phyloP scores from a whole-genome alignment of 2,329 filamentous ascomycete species.

The Cordyceps fumosorosea region DNA sequence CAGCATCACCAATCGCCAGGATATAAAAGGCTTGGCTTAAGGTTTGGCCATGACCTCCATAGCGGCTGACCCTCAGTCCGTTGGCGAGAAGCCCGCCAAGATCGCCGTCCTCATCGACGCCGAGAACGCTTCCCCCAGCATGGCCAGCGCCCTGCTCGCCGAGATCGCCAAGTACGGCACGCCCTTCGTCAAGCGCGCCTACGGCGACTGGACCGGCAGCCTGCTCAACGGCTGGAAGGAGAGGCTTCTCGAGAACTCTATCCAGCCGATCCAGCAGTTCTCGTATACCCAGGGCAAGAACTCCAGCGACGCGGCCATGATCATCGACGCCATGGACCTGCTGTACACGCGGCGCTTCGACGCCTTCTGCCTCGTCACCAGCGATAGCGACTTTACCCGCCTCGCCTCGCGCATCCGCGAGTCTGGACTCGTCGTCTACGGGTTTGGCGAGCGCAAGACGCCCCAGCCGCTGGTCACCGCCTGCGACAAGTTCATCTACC shows the following conservation, averaged over 20 bases:
- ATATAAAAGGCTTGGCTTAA: too few species aligned
- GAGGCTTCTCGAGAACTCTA: constrained; percentile 25
- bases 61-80: too few species aligned
- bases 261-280: constrained; percentile 31
- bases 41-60: too few species aligned
- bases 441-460: constrained; percentile 27
- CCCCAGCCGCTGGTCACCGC: constrained; percentile 26
- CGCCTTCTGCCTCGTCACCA: constrained; percentile 29
- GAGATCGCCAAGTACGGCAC: constrained; percentile 30
- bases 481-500: constrained; percentile 28
- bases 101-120: constrained; percentile 29
- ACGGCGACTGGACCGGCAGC: constrained; percentile 28
- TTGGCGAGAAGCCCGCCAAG: constrained; percentile 14
- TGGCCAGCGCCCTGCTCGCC: constrained; percentile 19
- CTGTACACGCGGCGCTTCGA: constrained; percentile 26
- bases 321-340: constrained; percentile 33
- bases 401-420: constrained; percentile 28
- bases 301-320: constrained; percentile 28
- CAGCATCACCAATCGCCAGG: too few species aligned
- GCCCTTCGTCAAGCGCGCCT: constrained; percentile 24
- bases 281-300: constrained; percentile 31
- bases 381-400: constrained; percentile 31
- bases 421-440: constrained; percentile 27
- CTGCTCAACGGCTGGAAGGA: constrained; percentile 25
- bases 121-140: constrained; percentile 23